Evolutionary conservation across 495 filamentous ascomycete genomes (phyloP).

Genomic region (Neurospora sp.): DNA sequence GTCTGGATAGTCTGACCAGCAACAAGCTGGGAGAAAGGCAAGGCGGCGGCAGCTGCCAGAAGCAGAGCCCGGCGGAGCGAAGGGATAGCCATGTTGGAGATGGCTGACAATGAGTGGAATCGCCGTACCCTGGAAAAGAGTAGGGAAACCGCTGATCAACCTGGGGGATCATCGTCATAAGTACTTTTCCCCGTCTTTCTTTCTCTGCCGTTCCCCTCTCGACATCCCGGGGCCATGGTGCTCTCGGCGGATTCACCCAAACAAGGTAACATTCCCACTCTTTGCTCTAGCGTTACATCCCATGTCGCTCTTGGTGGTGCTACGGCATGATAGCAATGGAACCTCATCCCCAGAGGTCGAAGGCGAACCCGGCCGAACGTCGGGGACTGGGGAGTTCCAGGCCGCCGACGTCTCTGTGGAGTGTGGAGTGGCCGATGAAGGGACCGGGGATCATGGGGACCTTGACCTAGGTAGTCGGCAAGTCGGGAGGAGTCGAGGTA

Average conservation of each 20-base stretch:
- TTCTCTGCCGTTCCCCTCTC: background rate
- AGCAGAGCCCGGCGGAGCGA: background rate
- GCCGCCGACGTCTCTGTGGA: background rate
- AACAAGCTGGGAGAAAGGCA: background rate
- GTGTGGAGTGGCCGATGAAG: background rate
- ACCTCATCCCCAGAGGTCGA: background rate
- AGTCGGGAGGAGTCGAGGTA: background rate
- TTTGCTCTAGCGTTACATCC: background rate
- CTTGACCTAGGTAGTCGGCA: too few species aligned
- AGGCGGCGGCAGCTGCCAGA: background rate
- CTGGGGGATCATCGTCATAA: background rate
- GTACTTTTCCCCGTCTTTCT: background rate
- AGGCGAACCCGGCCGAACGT: background rate
- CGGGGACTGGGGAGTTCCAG: background rate
- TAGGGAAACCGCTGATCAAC: background rate
- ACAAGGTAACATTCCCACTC: background rate
- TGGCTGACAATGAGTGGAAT: background rate
- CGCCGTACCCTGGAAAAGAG: background rate
- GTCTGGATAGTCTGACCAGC: background rate
- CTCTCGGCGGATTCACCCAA: background rate
- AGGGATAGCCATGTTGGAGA: background rate
- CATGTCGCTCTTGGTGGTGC: background rate
- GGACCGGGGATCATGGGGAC: background rate
- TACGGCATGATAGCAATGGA: background rate
- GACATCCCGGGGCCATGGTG: background rate